Evolutionary conservation across 2,329 filamentous ascomycete genomes (phyloP), one percentile per base, ranked within the genome.

Genomic region (Cryphonectria nitschkei): DNA sequence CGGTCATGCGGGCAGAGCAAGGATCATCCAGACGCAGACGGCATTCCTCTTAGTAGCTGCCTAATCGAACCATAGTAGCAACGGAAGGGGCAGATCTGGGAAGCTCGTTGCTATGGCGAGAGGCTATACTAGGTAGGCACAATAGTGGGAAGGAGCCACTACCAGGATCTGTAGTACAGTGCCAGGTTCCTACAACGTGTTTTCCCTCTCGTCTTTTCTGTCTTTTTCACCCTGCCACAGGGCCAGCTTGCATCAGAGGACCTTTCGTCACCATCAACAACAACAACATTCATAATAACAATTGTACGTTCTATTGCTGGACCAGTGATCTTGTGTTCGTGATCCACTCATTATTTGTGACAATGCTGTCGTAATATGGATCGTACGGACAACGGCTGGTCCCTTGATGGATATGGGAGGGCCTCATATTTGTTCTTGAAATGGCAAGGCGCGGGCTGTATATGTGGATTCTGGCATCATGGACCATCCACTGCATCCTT

Each of bases 31-130:
- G 37, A 5, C 70, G 61, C 46, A 68, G 65, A 50, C 56, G 46
- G 14, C 41, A n/a, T 8, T 50, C 22, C 46, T 34, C 22, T 11
- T 37, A 41, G 60, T 54, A 65, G 56, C 62, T 70, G 11, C 41
- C 54, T 56, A 68, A 68, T 67, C 43, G 54, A 58, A 58, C 14
- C 13, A 8, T 34, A 58, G 54, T 29, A 68, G 61, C 61, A 67
- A 34, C 29, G 34, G 34, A 7, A 46, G 41, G 19, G 34, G 68
- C 64, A 60, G 14, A 43, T 67, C 64, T 65, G 70, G 50, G 61
- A 13, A 54, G 54, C 37, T 67, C 65, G 65, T 58, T 65, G 26
- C 43, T 26, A 50, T 50, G 43, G 43, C 43, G 43, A 50, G 43
- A 50, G 43, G 43, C 16, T 50, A 50, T 39, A 39, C 37, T 39